Percentiles rank a stretch among this genome's conserved stretches.
Evolutionary conservation across 2,329 filamentous ascomycete genomes (phyloP).

Genomic region (Aspergillus hiratsukae): DNA sequence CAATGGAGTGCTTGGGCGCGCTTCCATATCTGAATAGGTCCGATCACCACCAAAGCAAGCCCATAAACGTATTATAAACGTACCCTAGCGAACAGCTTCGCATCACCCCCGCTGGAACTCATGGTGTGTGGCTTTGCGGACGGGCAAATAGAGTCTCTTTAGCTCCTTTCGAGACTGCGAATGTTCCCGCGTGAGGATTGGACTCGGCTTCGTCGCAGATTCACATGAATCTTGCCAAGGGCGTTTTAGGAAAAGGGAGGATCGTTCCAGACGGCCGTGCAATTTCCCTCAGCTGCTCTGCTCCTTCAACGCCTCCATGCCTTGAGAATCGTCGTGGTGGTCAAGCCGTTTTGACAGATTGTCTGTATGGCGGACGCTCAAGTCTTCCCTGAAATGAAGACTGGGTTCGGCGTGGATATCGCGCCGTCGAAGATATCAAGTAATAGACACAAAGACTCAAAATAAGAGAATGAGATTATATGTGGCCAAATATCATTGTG

Average conservation of each 20-base stretch:
- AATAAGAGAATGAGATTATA: not conserved
- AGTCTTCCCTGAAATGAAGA: not conserved
- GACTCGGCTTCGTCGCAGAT: slow-evolving; percentile 5
- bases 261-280: slow-evolving; percentile 6
- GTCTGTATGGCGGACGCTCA: not conserved
- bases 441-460: not conserved
- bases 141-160: slow-evolving; percentile 4
- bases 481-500: not conserved
- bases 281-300: slow-evolving; percentile 17
- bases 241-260: slow-evolving; percentile 1
- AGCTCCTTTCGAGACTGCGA: not conserved
- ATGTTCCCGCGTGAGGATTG: not conserved
- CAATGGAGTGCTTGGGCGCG: not conserved
- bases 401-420: not conserved
- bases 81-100: slow-evolving; percentile 98
- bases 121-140: slow-evolving; percentile 38
- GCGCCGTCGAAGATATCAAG: not conserved
- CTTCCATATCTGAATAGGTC: slow-evolving; percentile 3
- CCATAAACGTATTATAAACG: slow-evolving; percentile 58
- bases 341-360: not conserved
- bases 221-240: slow-evolving; percentile 15
- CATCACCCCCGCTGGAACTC: slow-evolving; percentile 78
- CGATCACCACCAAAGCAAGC: slow-evolving; percentile 16
- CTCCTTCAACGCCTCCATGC: slow-evolving; percentile 20
- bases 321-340: slow-evolving; percentile 1